phyloP scores from a whole-genome alignment of 257 asterid genomes.

The Apocynum venetum region DNA sequence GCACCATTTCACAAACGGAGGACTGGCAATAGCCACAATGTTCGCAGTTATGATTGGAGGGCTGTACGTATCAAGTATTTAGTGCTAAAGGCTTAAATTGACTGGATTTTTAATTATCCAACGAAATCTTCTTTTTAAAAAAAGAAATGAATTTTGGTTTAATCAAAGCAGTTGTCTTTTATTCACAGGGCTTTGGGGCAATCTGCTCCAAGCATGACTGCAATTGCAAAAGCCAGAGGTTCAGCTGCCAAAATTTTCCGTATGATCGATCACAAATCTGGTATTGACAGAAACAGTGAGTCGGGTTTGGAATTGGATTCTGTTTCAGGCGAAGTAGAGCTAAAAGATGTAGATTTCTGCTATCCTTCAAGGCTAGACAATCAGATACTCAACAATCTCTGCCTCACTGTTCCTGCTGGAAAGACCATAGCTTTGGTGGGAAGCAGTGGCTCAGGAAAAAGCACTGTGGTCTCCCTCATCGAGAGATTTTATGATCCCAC shows the following conservation, averaged over 20 bases:
- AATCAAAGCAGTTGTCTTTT: not conserved
- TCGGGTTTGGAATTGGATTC: conserved; percentile 70
- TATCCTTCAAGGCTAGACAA: conserved; percentile 81
- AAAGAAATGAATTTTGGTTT: not conserved
- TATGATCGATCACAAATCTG: conserved; percentile 71
- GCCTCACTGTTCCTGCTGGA: conserved; percentile 69
- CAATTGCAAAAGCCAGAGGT: conserved; percentile 90
- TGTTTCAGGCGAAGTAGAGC: conserved; percentile 67
- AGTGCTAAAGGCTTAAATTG: not conserved
- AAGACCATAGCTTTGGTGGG: conserved; percentile 87
- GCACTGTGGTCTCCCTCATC: conserved; percentile 86
- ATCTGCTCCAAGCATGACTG: conserved; percentile 85
- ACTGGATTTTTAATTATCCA: not conserved
- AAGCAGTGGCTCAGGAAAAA: conserved; percentile 91
- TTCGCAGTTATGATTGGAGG: conserved; percentile 99
- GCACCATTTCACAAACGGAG: conserved; percentile 83
- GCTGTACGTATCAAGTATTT: conserved; percentile 46
- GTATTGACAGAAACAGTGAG: conserved; percentile 44
- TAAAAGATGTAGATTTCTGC: conserved; percentile 54
- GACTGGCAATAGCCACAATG: conserved; percentile 89
- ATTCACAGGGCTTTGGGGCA: conserved; percentile 70
- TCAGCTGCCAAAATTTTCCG: conserved; percentile 85
- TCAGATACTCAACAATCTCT: conserved; percentile 51
- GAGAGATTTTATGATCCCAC: conserved; percentile 91
- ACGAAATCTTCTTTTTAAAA: too few relatives aligned